Conservation (phyloP, 1,139 yeast genomes). For the Blastobotrys indianensis region DNA sequence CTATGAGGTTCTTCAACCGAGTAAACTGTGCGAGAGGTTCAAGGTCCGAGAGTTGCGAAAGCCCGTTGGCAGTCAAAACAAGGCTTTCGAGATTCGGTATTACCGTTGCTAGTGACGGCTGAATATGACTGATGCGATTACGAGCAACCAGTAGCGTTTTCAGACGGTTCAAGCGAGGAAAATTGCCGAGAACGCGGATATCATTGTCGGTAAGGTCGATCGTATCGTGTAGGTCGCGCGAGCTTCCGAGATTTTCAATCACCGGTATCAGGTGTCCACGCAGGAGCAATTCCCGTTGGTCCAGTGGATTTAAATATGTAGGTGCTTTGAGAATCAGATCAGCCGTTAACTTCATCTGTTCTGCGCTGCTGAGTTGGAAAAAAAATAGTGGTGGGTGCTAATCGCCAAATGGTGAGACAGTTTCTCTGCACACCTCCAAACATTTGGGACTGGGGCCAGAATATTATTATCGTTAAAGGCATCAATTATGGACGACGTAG, state of each 20-base stretch:
- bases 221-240: slow-evolving; percentile 44
- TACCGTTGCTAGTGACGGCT: slow-evolving; percentile 31
- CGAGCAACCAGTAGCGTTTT: slow-evolving; percentile 51
- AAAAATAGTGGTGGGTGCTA: too few species aligned
- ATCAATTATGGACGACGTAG: slow-evolving; percentile 32
- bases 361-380: too few species aligned
- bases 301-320: slow-evolving; percentile 42
- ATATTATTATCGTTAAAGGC: background rate
- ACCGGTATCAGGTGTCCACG: slow-evolving; percentile 38
- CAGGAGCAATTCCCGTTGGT: slow-evolving; percentile 41
- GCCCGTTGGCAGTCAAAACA: slow-evolving; percentile 48
- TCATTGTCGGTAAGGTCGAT: slow-evolving; percentile 68
- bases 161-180: slow-evolving; percentile 45
- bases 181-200: slow-evolving; percentile 45
- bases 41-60: slow-evolving; percentile 41
- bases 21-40: slow-evolving; percentile 34
- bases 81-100: slow-evolving; percentile 46
- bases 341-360: slow-evolving; percentile 49
- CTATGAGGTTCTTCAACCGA: slow-evolving; percentile 43
- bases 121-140: slow-evolving; percentile 47
- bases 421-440: too few species aligned
- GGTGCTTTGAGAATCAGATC: slow-evolving; percentile 46
- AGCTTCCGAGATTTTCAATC: slow-evolving; percentile 41
- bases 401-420: too few species aligned
- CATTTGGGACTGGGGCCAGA: too few species aligned